Base-by-base conservation (phyloP, 164 flowering plant genomes). In the Cinnamomum chago region DNA sequence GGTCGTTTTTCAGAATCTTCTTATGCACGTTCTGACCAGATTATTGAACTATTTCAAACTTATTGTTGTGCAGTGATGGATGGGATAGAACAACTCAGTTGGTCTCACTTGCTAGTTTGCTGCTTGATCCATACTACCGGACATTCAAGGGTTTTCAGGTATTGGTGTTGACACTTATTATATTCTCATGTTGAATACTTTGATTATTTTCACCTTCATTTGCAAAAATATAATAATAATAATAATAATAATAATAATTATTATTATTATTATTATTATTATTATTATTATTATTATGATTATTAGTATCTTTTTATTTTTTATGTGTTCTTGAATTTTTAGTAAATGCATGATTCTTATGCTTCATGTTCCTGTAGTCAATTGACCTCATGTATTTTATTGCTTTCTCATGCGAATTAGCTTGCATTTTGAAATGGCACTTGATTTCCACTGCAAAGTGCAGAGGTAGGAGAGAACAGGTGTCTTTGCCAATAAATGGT, bases 81-180 rank as follows among this genome's bases (percentile, higher is more conserved):
- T 96, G 99, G 99, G 99, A 96, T 77, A 87, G 99, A 83, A 96
- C 99, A 74, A 86, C 93, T 73, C 99, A 96, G 79, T 79, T 96
- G 85, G 92, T 96, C 71, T 85, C 99, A 47, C 93, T 96, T 80
- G 97, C 99, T 75, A 87, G 89, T 79, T 83, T 96, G 84, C 73
- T 96, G 85, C 98, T 96, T 78, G 99, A 96, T 87, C 98, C 99
- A 68, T 94, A 91, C 77, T 94, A 96, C 79, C 86, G 99, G 50
- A 96, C 99, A 77, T 83, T 96, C 50, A 73, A 84, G 9, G 99
- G 99, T 22, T 96, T 96, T 84, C 99, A 96, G 98, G 99, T 96
- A 86, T 70, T 80, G 68, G 3, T 17, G n/a, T 13, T 47, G 40
- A 23, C 67, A 64, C 10, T 25, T 70, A 15, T 55, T 15, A 55